These are phyloP conservation scores for Metarhizium humberi DNA, from an alignment of 2,329 filamentous ascomycete genomes.

Conservation along the genomic window DNA sequence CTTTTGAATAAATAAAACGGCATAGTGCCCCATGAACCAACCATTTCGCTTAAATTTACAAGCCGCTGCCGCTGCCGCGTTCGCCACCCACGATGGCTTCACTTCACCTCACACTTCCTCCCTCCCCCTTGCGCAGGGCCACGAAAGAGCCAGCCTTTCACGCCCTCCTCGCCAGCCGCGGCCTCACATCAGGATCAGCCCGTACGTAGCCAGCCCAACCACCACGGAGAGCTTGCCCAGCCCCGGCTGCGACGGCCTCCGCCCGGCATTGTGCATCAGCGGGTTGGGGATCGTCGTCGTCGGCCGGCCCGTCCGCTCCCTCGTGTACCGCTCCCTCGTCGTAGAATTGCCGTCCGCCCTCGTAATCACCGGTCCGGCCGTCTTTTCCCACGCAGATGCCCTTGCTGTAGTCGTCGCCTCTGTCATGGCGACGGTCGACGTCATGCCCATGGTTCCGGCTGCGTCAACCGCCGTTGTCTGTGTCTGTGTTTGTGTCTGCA, in stretches of 20 bases:
- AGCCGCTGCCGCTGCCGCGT: too few species aligned
- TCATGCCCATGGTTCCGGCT: neutral
- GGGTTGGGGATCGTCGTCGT: neutral
- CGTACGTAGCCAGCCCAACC: constrained; percentile 5
- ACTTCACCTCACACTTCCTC: neutral
- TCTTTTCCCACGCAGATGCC: neutral
- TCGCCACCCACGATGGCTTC: too few species aligned
- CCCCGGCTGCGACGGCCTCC: constrained; percentile 5
- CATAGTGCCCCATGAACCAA: too few species aligned
- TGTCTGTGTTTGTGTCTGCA: neutral
- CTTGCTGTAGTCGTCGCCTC: neutral
- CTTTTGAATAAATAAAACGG: too few species aligned
- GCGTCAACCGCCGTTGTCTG: neutral
- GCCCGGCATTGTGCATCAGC: neutral
- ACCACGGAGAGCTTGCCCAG: constrained; percentile 6
- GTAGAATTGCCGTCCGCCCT: neutral
- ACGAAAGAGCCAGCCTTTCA: too few species aligned
- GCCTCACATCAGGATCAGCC: constrained; percentile 4
- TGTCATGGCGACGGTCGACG: neutral
- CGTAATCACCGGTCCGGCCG: neutral
- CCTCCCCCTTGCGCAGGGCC: too few species aligned
- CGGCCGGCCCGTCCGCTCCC: neutral
- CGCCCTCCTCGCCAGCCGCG: too few species aligned
- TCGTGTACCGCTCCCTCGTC: neutral
- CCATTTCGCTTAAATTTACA: too few species aligned